These are phyloP conservation scores for Cornus kousa DNA, from an alignment of 148 eudicot species.

Conservation along the genomic window DNA sequence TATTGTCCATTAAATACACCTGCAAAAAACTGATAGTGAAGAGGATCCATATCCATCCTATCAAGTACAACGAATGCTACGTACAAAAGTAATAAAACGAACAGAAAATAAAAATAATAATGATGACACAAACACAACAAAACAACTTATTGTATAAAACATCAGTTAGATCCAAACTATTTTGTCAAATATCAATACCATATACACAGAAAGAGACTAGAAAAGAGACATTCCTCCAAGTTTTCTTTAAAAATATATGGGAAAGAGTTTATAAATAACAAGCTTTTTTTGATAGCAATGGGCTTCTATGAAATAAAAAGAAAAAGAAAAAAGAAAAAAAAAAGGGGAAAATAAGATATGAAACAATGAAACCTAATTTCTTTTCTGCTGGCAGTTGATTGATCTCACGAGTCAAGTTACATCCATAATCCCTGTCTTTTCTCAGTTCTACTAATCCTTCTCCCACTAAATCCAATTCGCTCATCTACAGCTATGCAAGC, in stretches of 20 bases:
- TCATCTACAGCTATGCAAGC: conserved; percentile 22
- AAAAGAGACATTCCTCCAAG: conserved; percentile 23
- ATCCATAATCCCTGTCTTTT: conserved; percentile 31
- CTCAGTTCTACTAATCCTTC: conserved; percentile 29
- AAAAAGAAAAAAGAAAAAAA: conserved; percentile 18
- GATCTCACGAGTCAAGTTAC: conserved; percentile 30
- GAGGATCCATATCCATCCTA: too few species aligned
- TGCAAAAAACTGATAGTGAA: too few species aligned
- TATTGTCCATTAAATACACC: too few species aligned
- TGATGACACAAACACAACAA: too few species aligned
- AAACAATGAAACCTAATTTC: conserved; percentile 47
- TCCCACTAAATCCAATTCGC: conserved; percentile 18
- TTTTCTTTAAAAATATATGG: conserved; percentile 39
- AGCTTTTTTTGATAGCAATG: conserved; percentile 32
- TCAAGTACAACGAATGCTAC: too few species aligned
- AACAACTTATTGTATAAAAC: too few species aligned
- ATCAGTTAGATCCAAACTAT: too few species aligned
- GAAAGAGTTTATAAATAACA: conserved; percentile 32
- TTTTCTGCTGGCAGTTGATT: conserved; percentile 30
- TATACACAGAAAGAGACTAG: not conserved
- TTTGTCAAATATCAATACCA: conserved; percentile 4
- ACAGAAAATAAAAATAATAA: too few species aligned
- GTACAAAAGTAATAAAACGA: too few species aligned
- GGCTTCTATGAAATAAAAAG: conserved; percentile 28
- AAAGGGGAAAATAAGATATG: conserved; percentile 22